Conservation (phyloP, 2,329 filamentous ascomycete genomes). For the Berkeleyomyces basicola region DNA sequence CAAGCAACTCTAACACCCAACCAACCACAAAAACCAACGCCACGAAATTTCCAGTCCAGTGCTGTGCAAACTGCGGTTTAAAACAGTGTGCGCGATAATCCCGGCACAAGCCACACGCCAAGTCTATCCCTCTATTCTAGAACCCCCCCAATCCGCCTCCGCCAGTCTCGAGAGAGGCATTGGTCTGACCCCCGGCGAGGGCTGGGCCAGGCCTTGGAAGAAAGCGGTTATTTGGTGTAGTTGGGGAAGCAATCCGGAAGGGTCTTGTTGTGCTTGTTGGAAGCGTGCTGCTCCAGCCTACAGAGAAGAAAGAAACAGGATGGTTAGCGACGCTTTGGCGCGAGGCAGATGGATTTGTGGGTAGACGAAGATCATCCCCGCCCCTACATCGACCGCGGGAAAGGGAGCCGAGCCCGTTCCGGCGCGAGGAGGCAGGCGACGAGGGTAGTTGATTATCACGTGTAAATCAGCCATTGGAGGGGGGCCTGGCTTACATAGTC, state of each 20-base stretch:
- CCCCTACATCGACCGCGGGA: not conserved
- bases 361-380: not conserved
- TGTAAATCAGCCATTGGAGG: slow-evolving; percentile 18
- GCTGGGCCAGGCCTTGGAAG: no score
- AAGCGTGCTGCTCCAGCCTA: slow-evolving; percentile 53
- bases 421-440: not conserved
- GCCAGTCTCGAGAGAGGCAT: no score
- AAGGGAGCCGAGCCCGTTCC: not conserved
- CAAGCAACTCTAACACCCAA: no score
- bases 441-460: not conserved
- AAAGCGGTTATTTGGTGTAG: slow-evolving; percentile 9
- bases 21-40: no score
- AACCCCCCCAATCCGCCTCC: no score
- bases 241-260: slow-evolving; percentile 56
- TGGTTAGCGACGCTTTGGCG: not conserved
- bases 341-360: not conserved
- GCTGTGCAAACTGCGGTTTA: no score
- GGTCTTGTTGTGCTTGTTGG: slow-evolving; percentile 61
- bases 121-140: no score
- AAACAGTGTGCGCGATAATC: no score
- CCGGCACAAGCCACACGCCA: no score
- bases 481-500: slow-evolving; percentile 37
- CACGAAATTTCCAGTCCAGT: no score
- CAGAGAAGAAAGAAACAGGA: not conserved
- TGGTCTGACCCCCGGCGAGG: no score